Evolutionary conservation across 2,329 filamentous ascomycete species (phyloP), one percentile per base, ranked within the genome.

Genomic region (Cercospora janseana): DNA sequence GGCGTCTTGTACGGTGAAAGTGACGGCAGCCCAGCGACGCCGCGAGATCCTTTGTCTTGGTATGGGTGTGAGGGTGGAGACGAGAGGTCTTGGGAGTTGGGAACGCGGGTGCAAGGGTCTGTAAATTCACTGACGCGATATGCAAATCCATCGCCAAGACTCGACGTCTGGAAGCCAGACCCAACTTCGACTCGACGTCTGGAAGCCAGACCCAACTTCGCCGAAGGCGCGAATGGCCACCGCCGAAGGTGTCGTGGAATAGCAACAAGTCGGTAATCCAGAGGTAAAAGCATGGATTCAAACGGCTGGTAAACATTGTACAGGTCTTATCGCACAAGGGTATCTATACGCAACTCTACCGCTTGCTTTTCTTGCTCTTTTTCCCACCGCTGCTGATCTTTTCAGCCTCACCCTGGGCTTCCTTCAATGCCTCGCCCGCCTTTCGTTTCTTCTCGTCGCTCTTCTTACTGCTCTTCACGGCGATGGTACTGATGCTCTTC

Each of bases 401-500:
- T 49, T 66, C 65, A 9, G 61, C 63, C 57, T 71, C 68, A 51
- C 63, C 68, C 46, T 66, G 60, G 16, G 56, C 67, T 52, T 68
- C 65, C 10, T 61, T 65, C 35, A 68, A 42, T 12, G 65, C 68
- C 51, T 69, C 66, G 1, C 66, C 68, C 12, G 64, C 66, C 53
- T 69, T 69, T 29, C 66, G 46, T 59, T 69, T 69, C 51, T 62
- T 62, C 27, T 61, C 60, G 28, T 54, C 59, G 29, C 27, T 46
- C 15, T 47, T 44, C 38, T 60, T 63, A 18, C 55, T 56, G 12
- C 59, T 61, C 55, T 68, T 69, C 48, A 97, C 82, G 66, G 87
- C 91, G 21, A 96, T 88, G 0, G 83, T 85, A 12, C 77, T 76
- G 62, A 77, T 81, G 40, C 75, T 59, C 24, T 61, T 68, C 59